phyloP scores from a whole-genome alignment of 176 grass and related monocot species.

The Carex littledalei region DNA sequence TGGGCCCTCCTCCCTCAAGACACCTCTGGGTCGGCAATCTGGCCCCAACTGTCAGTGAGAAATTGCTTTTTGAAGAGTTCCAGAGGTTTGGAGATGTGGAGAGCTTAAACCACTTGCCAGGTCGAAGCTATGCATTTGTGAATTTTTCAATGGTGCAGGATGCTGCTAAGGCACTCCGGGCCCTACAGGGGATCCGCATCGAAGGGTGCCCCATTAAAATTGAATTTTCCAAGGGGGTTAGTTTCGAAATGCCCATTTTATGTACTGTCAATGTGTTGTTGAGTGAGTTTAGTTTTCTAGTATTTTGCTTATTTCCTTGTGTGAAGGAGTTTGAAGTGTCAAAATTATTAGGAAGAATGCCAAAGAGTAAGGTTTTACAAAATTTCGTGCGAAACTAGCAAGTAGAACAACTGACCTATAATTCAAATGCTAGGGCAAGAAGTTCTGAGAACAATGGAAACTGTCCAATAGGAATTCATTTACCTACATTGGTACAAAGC shows the following conservation, averaged over 20 bases:
- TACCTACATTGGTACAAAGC: neutral
- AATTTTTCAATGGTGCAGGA: constrained; percentile 54
- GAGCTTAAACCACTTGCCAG: constrained; percentile 37
- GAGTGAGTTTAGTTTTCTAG: neutral
- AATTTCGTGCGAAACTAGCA: neutral
- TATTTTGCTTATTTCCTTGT: constrained; percentile 2
- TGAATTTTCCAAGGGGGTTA: constrained; percentile 99
- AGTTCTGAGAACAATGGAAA: neutral
- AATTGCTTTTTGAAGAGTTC: constrained; percentile 57
- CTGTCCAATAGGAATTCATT: neutral
- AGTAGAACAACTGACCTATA: neutral
- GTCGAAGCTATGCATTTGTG: constrained; percentile 75
- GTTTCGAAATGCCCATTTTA: constrained; percentile 49
- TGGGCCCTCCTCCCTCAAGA: constrained; percentile 69
- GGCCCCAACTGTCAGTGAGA: constrained; percentile 31
- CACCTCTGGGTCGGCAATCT: constrained; percentile 90
- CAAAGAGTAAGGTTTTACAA: neutral
- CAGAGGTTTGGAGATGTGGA: constrained; percentile 61
- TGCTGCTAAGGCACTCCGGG: constrained; percentile 44
- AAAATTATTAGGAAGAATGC: neutral
- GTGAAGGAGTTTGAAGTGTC: neutral
- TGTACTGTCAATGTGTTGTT: neutral
- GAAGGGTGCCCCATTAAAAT: constrained; percentile 67
- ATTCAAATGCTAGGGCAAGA: neutral
- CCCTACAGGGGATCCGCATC: constrained; percentile 54